Evolutionary conservation across 1,284 basidiomycete genomes (phyloP), one percentile per base, ranked within the genome.

Genomic region (Heliocybe sulcata): DNA sequence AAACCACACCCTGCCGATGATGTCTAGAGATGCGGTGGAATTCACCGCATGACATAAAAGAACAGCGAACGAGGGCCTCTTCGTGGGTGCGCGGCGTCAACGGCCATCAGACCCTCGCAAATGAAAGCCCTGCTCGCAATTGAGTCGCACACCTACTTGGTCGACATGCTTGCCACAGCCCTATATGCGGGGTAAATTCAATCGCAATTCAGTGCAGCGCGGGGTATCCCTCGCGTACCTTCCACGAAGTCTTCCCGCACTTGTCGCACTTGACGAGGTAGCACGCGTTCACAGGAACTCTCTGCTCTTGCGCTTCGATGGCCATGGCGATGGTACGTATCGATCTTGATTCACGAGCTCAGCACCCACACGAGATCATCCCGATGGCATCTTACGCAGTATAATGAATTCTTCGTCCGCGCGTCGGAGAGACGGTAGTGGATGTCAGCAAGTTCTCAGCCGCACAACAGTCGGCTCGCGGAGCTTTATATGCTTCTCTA

Each of bases 181-280:
- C 87, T 89, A 71, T 35, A 55, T 54, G 55, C 27, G 45, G 56
- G 51, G 29, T 35, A 45, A 25, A 47, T 25, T 35, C 22, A 53
- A 27, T 35, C 35, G 27, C 23, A 55, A 51, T 20, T 59, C 55
- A 57, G 50, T 35, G 26, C 55, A 59, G 49, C 35, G 53, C 64
- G 58, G 48, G 50, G 57, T 33, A 48, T 69, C 79, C 64, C 65
- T 42, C 38, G 38, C 38, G 19, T 42, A 89, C 88, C 72, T 68
- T 75, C 87, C 87, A 90, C n/a, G 83, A 88, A 23, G 72, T 82
- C 75, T 89, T 90, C 51, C 77, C 77, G 67, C 87, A 90, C 56
- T 69, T 75, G 54, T 68, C 69, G 70, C 87, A 90, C 59, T 76
- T 76, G 54, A 83, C 81, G 55, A 69, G 63, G 64, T 69, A 79